Percentiles rank a stretch among this genome's conserved stretches.
These are phyloP conservation scores for Aspergillus caelatus DNA, from an alignment of 2,329 filamentous ascomycete genomes.

Conservation along the genomic window DNA sequence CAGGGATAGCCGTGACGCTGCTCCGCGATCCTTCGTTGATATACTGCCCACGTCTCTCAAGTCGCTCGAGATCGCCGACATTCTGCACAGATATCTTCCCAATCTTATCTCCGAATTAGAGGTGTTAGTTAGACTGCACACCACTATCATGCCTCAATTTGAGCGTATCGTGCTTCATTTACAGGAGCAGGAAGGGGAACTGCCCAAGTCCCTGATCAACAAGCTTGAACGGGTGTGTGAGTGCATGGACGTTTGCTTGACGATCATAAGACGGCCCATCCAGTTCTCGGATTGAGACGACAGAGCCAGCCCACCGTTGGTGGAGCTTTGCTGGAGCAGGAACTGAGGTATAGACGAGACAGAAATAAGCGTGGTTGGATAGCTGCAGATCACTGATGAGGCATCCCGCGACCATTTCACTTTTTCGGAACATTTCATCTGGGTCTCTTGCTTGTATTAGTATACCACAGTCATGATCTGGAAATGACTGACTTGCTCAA, in stretches of 20 bases:
- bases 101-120: neutral
- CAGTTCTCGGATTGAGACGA: too few species aligned
- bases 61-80: neutral
- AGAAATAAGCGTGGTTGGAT: too few species aligned
- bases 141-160: neutral
- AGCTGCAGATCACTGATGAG: too few species aligned
- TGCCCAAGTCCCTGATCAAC: accelerated
- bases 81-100: neutral
- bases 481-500: too few species aligned
- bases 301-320: too few species aligned
- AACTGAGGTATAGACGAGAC: too few species aligned
- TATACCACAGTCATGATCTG: too few species aligned
- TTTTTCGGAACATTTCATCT: too few species aligned
- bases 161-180: neutral
- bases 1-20: neutral
- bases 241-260: neutral
- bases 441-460: too few species aligned
- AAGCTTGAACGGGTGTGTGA: neutral
- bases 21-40: neutral
- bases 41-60: neutral
- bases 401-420: too few species aligned
- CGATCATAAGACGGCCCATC: too few species aligned
- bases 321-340: too few species aligned
- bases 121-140: neutral
- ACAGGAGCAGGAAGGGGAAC: neutral